A percentile compares a stretch with the other conserved stretches of the same genome.
phyloP scores from a whole-genome alignment of 257 asterid species.

The Nicotiana undulata region DNA sequence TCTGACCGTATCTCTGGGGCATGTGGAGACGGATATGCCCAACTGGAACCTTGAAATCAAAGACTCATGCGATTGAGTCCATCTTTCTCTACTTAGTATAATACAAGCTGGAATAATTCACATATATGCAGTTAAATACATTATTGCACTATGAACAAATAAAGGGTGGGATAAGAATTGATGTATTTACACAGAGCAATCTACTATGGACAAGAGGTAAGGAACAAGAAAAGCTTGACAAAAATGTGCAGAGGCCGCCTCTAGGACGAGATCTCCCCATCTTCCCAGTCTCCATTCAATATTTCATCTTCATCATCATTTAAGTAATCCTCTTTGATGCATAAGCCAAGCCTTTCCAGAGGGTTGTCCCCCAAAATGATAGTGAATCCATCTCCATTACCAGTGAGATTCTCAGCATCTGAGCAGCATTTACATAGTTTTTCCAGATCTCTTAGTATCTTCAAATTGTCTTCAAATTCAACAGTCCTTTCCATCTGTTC shows the following conservation, averaged over 20 bases:
- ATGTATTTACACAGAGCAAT: not conserved
- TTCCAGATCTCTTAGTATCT: slow-evolving; percentile 39
- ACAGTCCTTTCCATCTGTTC: slow-evolving; percentile 48
- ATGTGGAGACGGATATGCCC: no score
- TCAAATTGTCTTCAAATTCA: slow-evolving; percentile 26
- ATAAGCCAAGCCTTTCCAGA: slow-evolving; percentile 47
- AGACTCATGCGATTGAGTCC: no score
- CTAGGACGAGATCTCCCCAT: slow-evolving; percentile 48
- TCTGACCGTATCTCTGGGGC: no score
- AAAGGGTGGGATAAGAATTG: not conserved
- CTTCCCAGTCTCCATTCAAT: slow-evolving; percentile 33
- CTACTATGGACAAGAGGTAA: not conserved
- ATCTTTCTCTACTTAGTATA: not conserved
- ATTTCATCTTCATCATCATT: slow-evolving; percentile 20
- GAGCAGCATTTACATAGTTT: slow-evolving; percentile 26
- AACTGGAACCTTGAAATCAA: no score
- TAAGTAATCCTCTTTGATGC: slow-evolving; percentile 30
- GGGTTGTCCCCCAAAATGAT: slow-evolving; percentile 13
- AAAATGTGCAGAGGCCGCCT: not conserved
- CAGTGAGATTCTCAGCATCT: slow-evolving; percentile 6
- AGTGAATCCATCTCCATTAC: slow-evolving; percentile 2
- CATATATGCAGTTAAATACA: slow-evolving; percentile 4
- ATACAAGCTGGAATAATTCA: not conserved
- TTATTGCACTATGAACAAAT: not conserved
- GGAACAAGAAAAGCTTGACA: not conserved